These are phyloP conservation scores for Neurospora sp. DNA, from an alignment of 495 filamentous ascomycete species.

Conservation along the genomic window DNA sequence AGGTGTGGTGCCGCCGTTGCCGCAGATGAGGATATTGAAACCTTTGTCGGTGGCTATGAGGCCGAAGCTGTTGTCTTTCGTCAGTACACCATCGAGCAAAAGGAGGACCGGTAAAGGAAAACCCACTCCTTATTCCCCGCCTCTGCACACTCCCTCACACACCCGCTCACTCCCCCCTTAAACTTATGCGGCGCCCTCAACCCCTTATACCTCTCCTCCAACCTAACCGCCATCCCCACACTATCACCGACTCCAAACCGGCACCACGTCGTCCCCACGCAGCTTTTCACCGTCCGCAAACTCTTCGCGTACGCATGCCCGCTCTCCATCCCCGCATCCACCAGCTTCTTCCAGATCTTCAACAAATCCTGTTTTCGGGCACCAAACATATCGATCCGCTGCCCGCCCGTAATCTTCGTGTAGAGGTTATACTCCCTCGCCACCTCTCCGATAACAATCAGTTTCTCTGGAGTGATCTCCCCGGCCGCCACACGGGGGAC, in stretches of 20 bases:
- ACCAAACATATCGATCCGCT: slow-evolving; percentile 94
- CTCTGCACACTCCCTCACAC: slow-evolving; percentile 89
- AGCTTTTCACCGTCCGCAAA: slow-evolving; percentile 86
- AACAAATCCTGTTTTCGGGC: slow-evolving; percentile 86
- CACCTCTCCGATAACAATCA: slow-evolving; percentile 80
- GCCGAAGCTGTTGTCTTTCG: slow-evolving; percentile 58
- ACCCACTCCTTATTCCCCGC: slow-evolving; percentile 96
- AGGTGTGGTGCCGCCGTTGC: slow-evolving; percentile 87
- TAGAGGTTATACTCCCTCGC: slow-evolving; percentile 86
- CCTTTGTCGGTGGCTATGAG: slow-evolving; percentile 92
- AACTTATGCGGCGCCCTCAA: slow-evolving; percentile 87
- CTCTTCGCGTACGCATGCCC: slow-evolving; percentile 94
- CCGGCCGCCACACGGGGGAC: slow-evolving; percentile 78
- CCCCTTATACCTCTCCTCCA: slow-evolving; percentile 93
- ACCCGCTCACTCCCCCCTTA: slow-evolving; percentile 87
- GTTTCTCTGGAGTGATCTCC: slow-evolving; percentile 85
- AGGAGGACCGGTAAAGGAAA: no score
- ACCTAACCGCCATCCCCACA: slow-evolving; percentile 89
- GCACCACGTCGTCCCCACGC: slow-evolving; percentile 93
- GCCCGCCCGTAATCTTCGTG: slow-evolving; percentile 91
- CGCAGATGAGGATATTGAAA: slow-evolving; percentile 89
- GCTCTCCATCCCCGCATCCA: slow-evolving; percentile 89
- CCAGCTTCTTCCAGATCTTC: slow-evolving; percentile 77
- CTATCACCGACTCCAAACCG: slow-evolving; percentile 88
- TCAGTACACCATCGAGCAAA: slow-evolving; percentile 5